phyloP scores from a whole-genome alignment of 1,139 yeast species.

The Protomyces pachydermus region DNA sequence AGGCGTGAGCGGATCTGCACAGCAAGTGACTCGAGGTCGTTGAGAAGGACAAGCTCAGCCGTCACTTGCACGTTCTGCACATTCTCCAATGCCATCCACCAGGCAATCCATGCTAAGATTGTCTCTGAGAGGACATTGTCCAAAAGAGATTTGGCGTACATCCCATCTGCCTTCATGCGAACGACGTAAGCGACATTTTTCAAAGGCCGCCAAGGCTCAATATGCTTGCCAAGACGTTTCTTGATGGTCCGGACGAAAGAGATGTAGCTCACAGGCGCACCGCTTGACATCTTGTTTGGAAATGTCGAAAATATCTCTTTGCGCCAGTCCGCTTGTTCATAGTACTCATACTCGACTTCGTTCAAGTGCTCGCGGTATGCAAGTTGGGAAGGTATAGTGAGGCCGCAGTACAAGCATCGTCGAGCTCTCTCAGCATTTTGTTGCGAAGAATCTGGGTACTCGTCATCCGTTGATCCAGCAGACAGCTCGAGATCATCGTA shows the following conservation, averaged over 20 bases:
- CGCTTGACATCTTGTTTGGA: not conserved
- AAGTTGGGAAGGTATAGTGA: not conserved
- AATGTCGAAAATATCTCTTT: not conserved
- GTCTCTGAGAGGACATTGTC: not conserved
- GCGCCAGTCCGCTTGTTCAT: not conserved
- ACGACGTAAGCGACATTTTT: too few species aligned
- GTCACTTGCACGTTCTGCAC: not conserved
- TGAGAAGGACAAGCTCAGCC: not conserved
- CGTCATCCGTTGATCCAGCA: not conserved
- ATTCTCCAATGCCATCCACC: not conserved
- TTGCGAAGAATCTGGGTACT: not conserved
- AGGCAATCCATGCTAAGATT: not conserved
- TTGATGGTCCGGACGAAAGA: not conserved
- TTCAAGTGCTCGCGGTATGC: not conserved
- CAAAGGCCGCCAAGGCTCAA: too few species aligned
- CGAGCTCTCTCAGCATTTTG: not conserved
- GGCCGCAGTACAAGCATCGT: not conserved
- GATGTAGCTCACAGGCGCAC: not conserved
- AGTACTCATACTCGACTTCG: not conserved
- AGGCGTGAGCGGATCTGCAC: not conserved
- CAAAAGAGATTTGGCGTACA: not conserved
- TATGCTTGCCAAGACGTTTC: not conserved
- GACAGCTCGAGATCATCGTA: too few species aligned
- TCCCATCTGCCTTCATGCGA: too few species aligned
- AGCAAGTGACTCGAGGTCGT: not conserved